Conservation (phyloP, 257 asterid genomes). For the Knoxia roxburghii region DNA sequence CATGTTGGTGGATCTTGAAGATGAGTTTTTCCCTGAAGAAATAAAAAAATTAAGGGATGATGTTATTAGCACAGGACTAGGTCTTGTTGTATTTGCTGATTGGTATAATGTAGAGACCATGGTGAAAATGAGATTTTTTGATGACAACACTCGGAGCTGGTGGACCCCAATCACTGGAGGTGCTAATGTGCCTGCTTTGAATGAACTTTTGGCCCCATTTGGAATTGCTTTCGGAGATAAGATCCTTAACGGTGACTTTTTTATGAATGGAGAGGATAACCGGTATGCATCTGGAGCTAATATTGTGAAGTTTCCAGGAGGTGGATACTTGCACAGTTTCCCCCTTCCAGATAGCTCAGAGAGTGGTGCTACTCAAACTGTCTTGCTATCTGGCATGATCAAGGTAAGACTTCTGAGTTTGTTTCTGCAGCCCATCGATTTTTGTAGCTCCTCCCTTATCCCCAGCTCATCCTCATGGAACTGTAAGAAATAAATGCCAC, state of each 20-base stretch:
- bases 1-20: slow-evolving; percentile 94
- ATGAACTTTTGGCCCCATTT: slow-evolving; percentile 88
- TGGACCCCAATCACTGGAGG: slow-evolving; percentile 99
- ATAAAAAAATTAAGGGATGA: slow-evolving; percentile 72
- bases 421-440: slow-evolving; percentile 2
- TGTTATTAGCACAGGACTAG: slow-evolving; percentile 61
- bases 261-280: slow-evolving; percentile 81
- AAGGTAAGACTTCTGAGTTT: slow-evolving; percentile 49
- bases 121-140: slow-evolving; percentile 97
- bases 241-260: slow-evolving; percentile 92
- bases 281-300: slow-evolving; percentile 97
- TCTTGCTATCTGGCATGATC: slow-evolving; percentile 73
- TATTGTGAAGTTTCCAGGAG: slow-evolving; percentile 80
- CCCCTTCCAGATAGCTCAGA: slow-evolving; percentile 95
- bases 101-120: slow-evolving; percentile 97
- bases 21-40: slow-evolving; percentile 86
- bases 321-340: slow-evolving; percentile 94
- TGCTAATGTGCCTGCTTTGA: slow-evolving; percentile 89
- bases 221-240: slow-evolving; percentile 97
- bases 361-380: slow-evolving; percentile 92
- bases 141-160: slow-evolving; percentile 97
- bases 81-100: slow-evolving; percentile 91
- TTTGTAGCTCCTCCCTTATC: slow-evolving; percentile 2
- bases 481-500: neutral
- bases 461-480: neutral